Base-by-base conservation (phyloP, 352 stramenopile species). In the Saprolegnia parasitica region DNA sequence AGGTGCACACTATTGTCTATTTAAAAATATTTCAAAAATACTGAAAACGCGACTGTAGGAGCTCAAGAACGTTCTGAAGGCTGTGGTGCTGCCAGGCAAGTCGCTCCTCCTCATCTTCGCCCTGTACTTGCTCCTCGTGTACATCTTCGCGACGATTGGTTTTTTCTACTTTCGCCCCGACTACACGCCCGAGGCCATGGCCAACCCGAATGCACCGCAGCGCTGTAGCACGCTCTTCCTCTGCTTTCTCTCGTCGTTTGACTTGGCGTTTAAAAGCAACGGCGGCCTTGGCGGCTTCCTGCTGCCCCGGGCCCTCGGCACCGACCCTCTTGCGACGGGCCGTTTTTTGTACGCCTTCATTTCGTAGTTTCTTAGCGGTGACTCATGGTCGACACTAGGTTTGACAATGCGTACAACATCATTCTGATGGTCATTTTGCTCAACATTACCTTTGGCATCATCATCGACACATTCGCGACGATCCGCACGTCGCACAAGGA, bases 391-490 rank as follows among this genome's bases (percentile, higher is more conserved):
- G 2, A 55, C 29, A 35, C 29, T 60, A 60, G 52, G 13, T 60
- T 60, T 60, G 52, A 60, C 52, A 60, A 60, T 24, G 24, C 35
- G 20, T 92, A 85, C 78, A 89, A 92, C 74, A 83, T 78, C n/a
- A 72, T 89, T 40, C 74, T 92, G 13, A 76, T 90, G 35, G 78
- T 90, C 23, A 76, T 90, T 67, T 78, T 92, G 23, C 71, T 90
- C 65, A 92, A 92, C 60, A 75, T 90, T 24, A 74, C 89, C 20
- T 92, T 92, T 67, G 84, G 82, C 32, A 81, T 92, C n/a, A 92
- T 92, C 65, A 89, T 92, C 60, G 84, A 92, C 58, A 92, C 78
- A 13, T 92, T 92, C 58, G 84, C 84, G 35, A 87, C 80, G 24
- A 68, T 92, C 35, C 81, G 84, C 6, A 81, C 76, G 0, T 77